Evolutionary conservation across 805 yeast genomes (phyloP).

Genomic region (Ascoidea asiatica): DNA sequence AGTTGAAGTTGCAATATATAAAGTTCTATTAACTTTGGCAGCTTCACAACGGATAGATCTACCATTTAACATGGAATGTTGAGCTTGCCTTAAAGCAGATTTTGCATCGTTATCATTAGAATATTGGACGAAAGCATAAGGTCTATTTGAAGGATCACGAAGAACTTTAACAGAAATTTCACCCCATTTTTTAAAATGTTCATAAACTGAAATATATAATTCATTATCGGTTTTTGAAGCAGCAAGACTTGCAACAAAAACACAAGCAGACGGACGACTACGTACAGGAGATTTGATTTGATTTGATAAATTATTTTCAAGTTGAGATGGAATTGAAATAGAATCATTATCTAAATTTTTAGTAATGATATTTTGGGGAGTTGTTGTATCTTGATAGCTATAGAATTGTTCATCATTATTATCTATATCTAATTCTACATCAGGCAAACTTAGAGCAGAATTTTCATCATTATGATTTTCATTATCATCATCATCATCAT

Average conservation of each 20-base stretch:
- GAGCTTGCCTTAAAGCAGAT: conserved; percentile 54
- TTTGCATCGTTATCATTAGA: conserved; percentile 56
- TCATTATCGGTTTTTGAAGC: conserved; percentile 56
- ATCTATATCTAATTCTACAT: conserved; percentile 9
- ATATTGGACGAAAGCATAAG: conserved; percentile 90
- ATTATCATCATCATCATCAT: conserved; percentile 7
- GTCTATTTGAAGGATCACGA: conserved; percentile 69
- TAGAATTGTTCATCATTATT: conserved; percentile 13
- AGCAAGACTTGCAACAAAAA: conserved; percentile 79
- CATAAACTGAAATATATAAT: conserved; percentile 51
- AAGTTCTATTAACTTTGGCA: conserved; percentile 83
- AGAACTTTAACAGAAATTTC: conserved; percentile 65
- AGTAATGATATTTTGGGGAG: not conserved
- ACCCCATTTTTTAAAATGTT: conserved; percentile 64
- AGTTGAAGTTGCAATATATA: conserved; percentile 35
- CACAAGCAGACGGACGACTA: conserved; percentile 75
- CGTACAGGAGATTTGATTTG: conserved; percentile 16
- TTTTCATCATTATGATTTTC: not conserved
- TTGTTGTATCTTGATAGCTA: conserved; percentile 13
- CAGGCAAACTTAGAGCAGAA: too few species aligned
- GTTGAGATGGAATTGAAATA: not conserved
- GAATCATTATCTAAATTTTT: conserved; percentile 1
- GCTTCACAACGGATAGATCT: conserved; percentile 76
- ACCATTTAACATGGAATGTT: conserved; percentile 56
- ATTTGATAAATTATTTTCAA: conserved; percentile 1